These are phyloP conservation scores for Stephania japonica DNA, from an alignment of 164 flowering plant genomes.

Conservation along the genomic window DNA sequence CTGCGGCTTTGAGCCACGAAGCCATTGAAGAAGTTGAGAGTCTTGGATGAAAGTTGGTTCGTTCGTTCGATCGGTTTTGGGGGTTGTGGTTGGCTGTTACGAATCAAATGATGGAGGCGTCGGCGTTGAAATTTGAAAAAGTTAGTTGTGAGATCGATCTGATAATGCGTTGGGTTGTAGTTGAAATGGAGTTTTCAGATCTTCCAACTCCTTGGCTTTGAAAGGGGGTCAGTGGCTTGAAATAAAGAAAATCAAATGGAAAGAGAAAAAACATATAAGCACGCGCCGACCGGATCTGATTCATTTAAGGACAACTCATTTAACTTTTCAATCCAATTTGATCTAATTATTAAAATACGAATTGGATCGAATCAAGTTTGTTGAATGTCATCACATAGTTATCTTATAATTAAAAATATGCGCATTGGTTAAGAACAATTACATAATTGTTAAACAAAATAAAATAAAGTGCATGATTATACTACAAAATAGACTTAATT, in stretches of 20 bases:
- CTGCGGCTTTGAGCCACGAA: constrained; percentile 87
- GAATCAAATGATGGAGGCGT: background rate
- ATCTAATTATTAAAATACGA: too few relatives aligned
- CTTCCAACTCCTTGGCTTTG: background rate
- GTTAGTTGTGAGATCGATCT: background rate
- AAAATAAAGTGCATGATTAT: too few relatives aligned
- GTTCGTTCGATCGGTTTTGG: background rate
- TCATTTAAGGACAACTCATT: too few relatives aligned
- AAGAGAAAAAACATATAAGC: background rate
- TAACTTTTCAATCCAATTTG: too few relatives aligned
- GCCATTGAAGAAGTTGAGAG: constrained; percentile 35
- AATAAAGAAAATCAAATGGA: background rate
- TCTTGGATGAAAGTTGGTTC: background rate
- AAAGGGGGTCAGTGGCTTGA: background rate
- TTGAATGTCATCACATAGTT: too few relatives aligned
- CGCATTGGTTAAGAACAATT: too few relatives aligned
- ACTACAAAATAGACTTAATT: too few relatives aligned
- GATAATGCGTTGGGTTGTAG: background rate
- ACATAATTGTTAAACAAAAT: too few relatives aligned
- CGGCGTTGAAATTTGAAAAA: background rate
- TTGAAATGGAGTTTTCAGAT: background rate
- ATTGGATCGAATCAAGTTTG: too few relatives aligned
- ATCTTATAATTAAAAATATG: too few relatives aligned
- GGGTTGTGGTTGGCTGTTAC: background rate
- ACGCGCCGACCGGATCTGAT: too few relatives aligned